A percentile compares a stretch with the other conserved stretches of the same genome.
These are phyloP conservation scores for Monoraphidium neglectum DNA, from an alignment of 139 green algal species.

Conservation along the genomic window DNA sequence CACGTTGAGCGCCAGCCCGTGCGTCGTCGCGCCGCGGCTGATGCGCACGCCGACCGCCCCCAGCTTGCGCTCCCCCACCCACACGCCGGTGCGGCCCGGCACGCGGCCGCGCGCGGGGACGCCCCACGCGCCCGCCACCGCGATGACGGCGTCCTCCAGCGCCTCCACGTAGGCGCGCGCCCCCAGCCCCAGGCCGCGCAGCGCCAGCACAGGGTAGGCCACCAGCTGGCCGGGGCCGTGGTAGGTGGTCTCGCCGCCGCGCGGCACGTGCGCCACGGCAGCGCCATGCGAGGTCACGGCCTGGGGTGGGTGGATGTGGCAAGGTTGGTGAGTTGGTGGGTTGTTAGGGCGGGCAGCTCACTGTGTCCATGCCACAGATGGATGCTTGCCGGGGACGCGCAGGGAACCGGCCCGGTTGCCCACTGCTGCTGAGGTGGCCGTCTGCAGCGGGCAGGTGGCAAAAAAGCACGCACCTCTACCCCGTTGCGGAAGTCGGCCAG, in stretches of 20 bases:
- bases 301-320: constrained; percentile 13
- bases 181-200: constrained; percentile 64
- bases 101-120: constrained; percentile 36
- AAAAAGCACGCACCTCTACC: constrained; percentile 27
- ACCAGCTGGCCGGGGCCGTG: constrained; percentile 94
- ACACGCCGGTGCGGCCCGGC: constrained; percentile 81
- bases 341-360: background rate
- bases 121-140: constrained; percentile 45
- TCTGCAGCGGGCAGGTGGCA: background rate
- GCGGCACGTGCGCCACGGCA: constrained; percentile 38
- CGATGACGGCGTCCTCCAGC: constrained; percentile 87
- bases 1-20: constrained; percentile 93
- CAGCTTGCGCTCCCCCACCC: constrained; percentile 89
- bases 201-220: constrained; percentile 87
- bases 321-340: no score
- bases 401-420: background rate
- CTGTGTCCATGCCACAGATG: background rate
- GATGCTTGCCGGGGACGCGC: background rate
- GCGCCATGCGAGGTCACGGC: constrained; percentile 13
- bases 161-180: constrained; percentile 87
- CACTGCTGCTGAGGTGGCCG: background rate
- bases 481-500: constrained; percentile 54
- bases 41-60: constrained; percentile 92
- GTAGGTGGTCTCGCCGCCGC: constrained; percentile 89
- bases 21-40: constrained; percentile 75